A percentile compares a stretch with the other conserved stretches of the same genome.
phyloP scores from a whole-genome alignment of 2,329 filamentous ascomycete genomes.

The Fusarium siculi region DNA sequence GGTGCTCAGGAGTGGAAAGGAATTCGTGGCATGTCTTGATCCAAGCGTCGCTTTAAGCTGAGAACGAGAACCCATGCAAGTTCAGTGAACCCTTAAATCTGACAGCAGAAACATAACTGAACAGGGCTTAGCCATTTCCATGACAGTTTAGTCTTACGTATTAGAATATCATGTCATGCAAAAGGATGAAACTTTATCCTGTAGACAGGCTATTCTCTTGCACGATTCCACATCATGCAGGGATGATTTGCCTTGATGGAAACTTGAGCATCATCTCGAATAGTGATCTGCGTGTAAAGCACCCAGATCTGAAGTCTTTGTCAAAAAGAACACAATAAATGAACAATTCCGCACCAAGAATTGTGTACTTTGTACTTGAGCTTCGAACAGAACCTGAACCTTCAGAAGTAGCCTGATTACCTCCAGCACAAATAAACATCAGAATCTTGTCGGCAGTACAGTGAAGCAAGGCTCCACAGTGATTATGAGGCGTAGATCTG shows the following conservation, averaged over 20 bases:
- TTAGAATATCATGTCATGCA: neutral
- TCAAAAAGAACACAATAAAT: neutral
- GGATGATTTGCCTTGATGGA: neutral
- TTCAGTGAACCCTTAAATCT: neutral
- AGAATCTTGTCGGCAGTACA: neutral
- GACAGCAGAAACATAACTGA: neutral
- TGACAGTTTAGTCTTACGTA: neutral
- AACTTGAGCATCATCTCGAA: rapidly evolving
- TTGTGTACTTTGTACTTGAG: neutral
- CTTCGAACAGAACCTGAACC: neutral
- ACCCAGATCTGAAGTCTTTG: neutral
- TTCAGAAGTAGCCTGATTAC: rapidly evolving
- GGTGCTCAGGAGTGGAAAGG: neutral
- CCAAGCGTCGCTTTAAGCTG: no score
- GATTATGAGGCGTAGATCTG: no score
- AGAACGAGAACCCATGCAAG: neutral
- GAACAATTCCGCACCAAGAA: neutral
- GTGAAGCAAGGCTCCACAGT: rapidly evolving
- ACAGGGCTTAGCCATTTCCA: neutral
- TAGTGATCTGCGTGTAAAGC: rapidly evolving
- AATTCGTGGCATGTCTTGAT: neutral
- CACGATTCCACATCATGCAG: neutral
- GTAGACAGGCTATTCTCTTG: neutral
- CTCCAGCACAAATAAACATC: rapidly evolving
- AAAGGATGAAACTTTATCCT: neutral